Evolutionary conservation across 2,329 filamentous ascomycete species (phyloP), one percentile per base, ranked within the genome.

Genomic region (Exophiala alcalophila): DNA sequence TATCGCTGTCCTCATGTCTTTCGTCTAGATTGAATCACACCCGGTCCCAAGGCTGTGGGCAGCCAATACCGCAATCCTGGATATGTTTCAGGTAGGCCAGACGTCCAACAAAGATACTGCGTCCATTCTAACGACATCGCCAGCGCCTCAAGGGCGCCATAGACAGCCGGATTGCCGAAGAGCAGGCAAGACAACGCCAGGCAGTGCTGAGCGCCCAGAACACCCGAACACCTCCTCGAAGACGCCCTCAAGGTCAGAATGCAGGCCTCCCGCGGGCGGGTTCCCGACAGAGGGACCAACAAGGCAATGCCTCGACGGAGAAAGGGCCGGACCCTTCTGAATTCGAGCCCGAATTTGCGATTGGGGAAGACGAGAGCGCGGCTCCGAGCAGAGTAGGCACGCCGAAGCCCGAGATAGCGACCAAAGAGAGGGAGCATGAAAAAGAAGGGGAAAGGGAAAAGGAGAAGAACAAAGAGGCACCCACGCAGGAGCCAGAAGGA

Each of bases 161-260:
- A 63, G 86, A 94, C 63, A 81, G 82, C 58, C 84, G 84, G 59
- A 92, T 96, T 59, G 86, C 88, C 59, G 88, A 95, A 69, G 90
- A 96, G 68, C 87, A 94, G 67, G 85, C 87, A 44, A 84, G 86
- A 45, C 84, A 89, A 61, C 78, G 78, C 59, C 66, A 68, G 19
- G 49, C 55, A 14, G 31, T 40, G 12, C 26, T 61, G 57, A n/a
- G 44, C 63, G 35, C 72, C 4, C 63, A 72, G 50, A 63, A 69
- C 39, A 68, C 72, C 5, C 67, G 59, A 50, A 76, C 71, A 34
- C 64, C 66, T 32, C 71, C 42, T 3, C 38, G 44, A 34, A 40
- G 52, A 29, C 49, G 53, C 25, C 40, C 61, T 61, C 57, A 58
- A 55, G 51, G 42, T 50, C 61, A 56, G 58, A 56, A 51, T 47